Conservation (phyloP, 257 asterid genomes). For the Solanum chaucha region DNA sequence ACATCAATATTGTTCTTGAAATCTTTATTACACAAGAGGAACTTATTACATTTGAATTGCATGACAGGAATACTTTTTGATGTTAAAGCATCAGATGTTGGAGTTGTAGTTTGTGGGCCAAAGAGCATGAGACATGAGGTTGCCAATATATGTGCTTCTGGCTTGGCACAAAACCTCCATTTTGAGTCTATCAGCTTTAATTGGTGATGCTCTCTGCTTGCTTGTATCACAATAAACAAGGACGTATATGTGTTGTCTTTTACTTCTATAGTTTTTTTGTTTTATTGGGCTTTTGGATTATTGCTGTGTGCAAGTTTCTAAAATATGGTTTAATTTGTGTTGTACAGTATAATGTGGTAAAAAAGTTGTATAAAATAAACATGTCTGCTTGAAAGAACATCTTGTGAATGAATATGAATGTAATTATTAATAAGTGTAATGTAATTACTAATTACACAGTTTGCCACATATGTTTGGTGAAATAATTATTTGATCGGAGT, state of each 20-base stretch:
- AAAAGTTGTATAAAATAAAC: not conserved
- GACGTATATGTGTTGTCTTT: not conserved
- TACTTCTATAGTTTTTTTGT: not conserved
- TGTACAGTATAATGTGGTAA: not conserved
- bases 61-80: conserved; percentile 22
- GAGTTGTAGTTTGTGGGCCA: conserved; percentile 46
- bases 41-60: not conserved
- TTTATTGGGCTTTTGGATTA: not conserved
- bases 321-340: not conserved
- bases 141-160: conserved; percentile 38
- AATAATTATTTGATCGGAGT: not conserved
- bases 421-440: not conserved
- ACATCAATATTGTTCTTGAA: too few species aligned
- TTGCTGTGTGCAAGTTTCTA: not conserved
- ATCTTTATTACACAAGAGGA: not conserved
- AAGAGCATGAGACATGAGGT: conserved; percentile 43
- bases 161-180: conserved; percentile 15
- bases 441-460: not conserved
- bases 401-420: not conserved
- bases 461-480: not conserved
- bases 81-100: conserved; percentile 14
- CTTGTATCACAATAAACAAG: not conserved
- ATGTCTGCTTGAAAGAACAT: not conserved
- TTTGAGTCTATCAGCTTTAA: conserved; percentile 40
- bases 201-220: conserved; percentile 17